Conservation (phyloP, 495 filamentous ascomycete species). For the Beverwykella pulmonaria region DNA sequence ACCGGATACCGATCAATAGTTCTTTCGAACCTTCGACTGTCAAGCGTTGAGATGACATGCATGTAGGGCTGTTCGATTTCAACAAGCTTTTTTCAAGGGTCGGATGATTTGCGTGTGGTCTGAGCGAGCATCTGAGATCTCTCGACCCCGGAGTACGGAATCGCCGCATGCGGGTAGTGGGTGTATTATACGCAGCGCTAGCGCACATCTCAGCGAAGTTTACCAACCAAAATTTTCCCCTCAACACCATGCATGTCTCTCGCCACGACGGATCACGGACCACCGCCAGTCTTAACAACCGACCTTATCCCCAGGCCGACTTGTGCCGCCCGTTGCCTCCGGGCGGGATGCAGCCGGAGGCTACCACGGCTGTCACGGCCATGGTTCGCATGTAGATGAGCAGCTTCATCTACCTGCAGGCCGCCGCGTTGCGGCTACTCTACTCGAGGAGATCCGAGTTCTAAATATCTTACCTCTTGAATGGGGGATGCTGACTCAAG, state of each 20-base stretch:
- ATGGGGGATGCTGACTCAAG: conserved; percentile 3
- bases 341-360: not conserved
- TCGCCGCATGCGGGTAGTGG: conserved; percentile 2
- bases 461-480: no score
- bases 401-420: not conserved
- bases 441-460: not conserved
- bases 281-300: no score
- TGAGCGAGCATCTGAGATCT: not conserved
- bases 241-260: conserved; percentile 29
- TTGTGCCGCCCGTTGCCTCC: no score
- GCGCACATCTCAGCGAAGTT: no score
- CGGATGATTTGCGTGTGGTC: conserved; percentile 4
- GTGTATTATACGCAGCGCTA: conserved; percentile 1
- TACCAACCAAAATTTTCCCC: not conserved
- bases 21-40: no score
- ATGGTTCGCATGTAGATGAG: conserved; percentile 1
- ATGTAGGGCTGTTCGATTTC: not conserved
- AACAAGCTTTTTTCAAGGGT: not conserved
- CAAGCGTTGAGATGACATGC: no score
- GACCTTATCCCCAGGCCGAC: no score
- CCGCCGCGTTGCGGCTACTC: not conserved
- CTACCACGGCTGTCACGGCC: conserved; percentile 3
- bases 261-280: conserved; percentile 5
- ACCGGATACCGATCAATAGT: no score
- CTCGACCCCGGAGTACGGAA: not conserved